Evolutionary conservation across 495 filamentous ascomycete species (phyloP).

Genomic region (Bathelium albidoporum): DNA sequence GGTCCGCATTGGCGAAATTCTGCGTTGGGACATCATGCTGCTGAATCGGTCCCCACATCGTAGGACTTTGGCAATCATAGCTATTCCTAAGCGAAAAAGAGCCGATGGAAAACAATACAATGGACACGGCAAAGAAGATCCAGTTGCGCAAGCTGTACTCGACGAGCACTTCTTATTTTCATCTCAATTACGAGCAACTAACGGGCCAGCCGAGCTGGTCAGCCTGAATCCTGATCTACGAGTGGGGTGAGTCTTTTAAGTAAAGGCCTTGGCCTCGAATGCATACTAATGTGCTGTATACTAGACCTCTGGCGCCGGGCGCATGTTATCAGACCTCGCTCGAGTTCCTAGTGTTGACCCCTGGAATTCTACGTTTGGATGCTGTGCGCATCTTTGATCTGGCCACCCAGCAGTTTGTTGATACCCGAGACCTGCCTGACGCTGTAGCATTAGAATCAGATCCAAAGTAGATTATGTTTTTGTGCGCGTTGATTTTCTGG

Average conservation of each 20-base stretch:
- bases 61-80: conserved; percentile 71
- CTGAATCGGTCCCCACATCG: conserved; percentile 63
- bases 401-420: conserved; percentile 66
- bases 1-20: conserved; percentile 62
- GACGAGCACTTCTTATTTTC: conserved; percentile 79
- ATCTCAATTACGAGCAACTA: conserved; percentile 61
- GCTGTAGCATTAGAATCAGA: conserved; percentile 37
- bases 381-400: conserved; percentile 75
- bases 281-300: conserved; percentile 14
- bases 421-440: conserved; percentile 69
- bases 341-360: conserved; percentile 63
- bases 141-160: conserved; percentile 64
- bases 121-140: conserved; percentile 21
- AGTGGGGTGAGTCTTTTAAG: conserved; percentile 55
- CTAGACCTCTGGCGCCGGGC: conserved; percentile 57
- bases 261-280: too few species aligned
- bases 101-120: conserved; percentile 48
- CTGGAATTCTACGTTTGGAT: conserved; percentile 66
- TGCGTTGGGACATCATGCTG: conserved; percentile 80
- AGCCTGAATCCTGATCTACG: conserved; percentile 76
- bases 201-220: conserved; percentile 63
- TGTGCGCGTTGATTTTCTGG: neutral
- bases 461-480: neutral
- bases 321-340: conserved; percentile 75
- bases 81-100: conserved; percentile 64